Conservation (phyloP, 2,329 filamentous ascomycete species). For the Aureobasidium mangrovei region DNA sequence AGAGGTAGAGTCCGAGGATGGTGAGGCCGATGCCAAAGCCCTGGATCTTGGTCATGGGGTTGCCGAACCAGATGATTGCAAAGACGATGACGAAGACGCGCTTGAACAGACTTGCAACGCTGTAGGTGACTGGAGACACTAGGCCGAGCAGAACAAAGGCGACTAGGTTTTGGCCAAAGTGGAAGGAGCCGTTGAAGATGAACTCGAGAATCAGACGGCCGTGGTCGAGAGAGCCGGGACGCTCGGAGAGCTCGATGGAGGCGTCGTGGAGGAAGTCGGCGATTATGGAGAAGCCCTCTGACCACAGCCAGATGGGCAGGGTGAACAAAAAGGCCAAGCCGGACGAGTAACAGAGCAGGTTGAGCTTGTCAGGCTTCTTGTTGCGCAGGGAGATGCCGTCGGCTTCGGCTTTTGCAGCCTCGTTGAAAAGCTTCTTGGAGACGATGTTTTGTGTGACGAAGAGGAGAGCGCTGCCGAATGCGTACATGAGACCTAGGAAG, state of each 20-base stretch:
- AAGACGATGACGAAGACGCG: constrained; percentile 94
- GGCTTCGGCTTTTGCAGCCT: constrained; percentile 74
- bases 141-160: constrained; percentile 88
- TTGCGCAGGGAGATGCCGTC: constrained; percentile 55
- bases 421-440: constrained; percentile 95
- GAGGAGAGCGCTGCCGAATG: constrained; percentile 80
- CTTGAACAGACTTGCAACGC: constrained; percentile 91
- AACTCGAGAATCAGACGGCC: constrained; percentile 66
- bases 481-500: constrained; percentile 79
- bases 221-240: constrained; percentile 62
- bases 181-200: constrained; percentile 91
- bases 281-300: constrained; percentile 71
- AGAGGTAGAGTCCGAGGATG: constrained; percentile 86
- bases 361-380: constrained; percentile 90
- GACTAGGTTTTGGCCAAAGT: constrained; percentile 93
- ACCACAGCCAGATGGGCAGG: constrained; percentile 85
- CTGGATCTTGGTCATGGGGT: constrained; percentile 73
- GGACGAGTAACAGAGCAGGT: constrained; percentile 94
- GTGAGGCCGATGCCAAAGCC: constrained; percentile 79
- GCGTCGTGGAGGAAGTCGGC: constrained; percentile 73
- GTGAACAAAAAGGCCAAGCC: constrained; percentile 85
- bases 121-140: constrained; percentile 94
- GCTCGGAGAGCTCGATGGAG: constrained; percentile 65
- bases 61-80: constrained; percentile 94
- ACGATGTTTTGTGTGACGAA: constrained; percentile 99